Evolutionary conservation across 768 basidiomycete genomes (phyloP), one percentile per base, ranked within the genome.

Genomic region (Royoungia palumana): DNA sequence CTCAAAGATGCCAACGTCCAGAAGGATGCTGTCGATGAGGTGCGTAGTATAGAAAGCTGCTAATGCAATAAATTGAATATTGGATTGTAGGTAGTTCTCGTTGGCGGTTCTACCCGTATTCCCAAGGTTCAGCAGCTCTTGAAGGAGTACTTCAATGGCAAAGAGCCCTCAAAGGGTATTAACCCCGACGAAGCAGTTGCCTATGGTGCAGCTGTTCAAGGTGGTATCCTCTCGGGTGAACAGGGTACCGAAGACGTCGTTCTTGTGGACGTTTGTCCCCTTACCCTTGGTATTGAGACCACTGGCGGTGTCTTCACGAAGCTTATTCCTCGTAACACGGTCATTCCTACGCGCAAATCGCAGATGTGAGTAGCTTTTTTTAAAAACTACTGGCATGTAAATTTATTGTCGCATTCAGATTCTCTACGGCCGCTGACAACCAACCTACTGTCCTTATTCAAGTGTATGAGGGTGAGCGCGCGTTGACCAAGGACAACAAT

Each of bases 151-250:
- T 99, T 98, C 72, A 85, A 81, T 58, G 88, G 92, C 67, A 96
- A 90, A 77, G 95, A 97, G 69, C 94, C 94, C 45, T 94, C 94
- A 54, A 94, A 93, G 80, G 89, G 90, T 57, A 99, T 97, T 76
- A 97, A 99, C 80, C 94, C 94, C 45, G 95, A 99, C 70, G 95
- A 99, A 76, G 95, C 95, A 54, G 95, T 99, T 58, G 94, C 95
- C 39, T 97, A 96, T 63, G 95, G 95, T 79, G 95, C 95, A 55
- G 95, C 95, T 46, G 92, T 98, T 57, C 95, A 99, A 73, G 95
- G 91, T 72, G 95, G 92, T 75, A 95, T 99, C 62, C 89, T 99
- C 56, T 88, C 94, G 41, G 95, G 95, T 54, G 93, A 92, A 62
- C 87, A 90, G 66, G 88, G 87, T 54, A 90, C 89, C 47, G 83